These are phyloP conservation scores for Phaeosphaeriaceae sp. DNA, from an alignment of 2,329 filamentous ascomycete genomes.

Conservation along the genomic window DNA sequence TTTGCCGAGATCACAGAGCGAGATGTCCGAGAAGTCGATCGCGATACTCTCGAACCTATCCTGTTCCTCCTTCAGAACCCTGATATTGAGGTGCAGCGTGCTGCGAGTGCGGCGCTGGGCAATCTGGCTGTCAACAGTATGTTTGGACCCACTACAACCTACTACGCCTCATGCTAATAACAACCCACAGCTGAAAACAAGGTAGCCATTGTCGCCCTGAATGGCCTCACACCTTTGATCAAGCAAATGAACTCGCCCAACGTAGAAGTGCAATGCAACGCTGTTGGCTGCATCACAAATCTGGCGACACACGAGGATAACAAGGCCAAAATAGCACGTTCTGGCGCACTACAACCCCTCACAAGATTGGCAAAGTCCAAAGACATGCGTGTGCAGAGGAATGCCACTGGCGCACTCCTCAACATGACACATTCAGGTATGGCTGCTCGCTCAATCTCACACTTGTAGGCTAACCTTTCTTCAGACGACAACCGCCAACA, in stretches of 20 bases:
- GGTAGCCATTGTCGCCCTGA: conserved; percentile 90
- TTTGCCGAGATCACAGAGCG: conserved; percentile 98
- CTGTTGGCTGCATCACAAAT: conserved; percentile 98
- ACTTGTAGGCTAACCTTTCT: conserved; percentile 24
- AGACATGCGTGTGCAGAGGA: conserved; percentile 97
- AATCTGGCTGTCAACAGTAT: conserved; percentile 97
- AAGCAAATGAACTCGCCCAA: conserved; percentile 98
- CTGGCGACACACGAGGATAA: conserved; percentile 98
- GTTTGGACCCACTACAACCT: conserved; percentile 10
- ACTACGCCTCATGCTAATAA: conserved; percentile 53
- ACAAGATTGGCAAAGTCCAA: conserved; percentile 94
- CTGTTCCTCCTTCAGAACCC: conserved; percentile 92
- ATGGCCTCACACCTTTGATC: conserved; percentile 88
- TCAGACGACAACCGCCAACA: conserved; percentile 96
- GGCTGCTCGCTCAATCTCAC: conserved; percentile 26
- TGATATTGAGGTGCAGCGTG: conserved; percentile 96
- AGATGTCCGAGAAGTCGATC: conserved; percentile 96
- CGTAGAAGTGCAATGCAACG: conserved; percentile 98
- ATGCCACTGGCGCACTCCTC: conserved; percentile 91
- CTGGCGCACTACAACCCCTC: conserved; percentile 87
- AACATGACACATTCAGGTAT: conserved; percentile 99
- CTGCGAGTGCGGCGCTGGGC: conserved; percentile 92
- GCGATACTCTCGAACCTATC: conserved; percentile 93
- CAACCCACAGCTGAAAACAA: conserved; percentile 86
- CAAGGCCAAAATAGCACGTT: conserved; percentile 97